Percentiles rank a stretch among this genome's conserved stretches.
Evolutionary conservation across 148 eudicot species (phyloP).

Genomic region (Cornus controversa): DNA sequence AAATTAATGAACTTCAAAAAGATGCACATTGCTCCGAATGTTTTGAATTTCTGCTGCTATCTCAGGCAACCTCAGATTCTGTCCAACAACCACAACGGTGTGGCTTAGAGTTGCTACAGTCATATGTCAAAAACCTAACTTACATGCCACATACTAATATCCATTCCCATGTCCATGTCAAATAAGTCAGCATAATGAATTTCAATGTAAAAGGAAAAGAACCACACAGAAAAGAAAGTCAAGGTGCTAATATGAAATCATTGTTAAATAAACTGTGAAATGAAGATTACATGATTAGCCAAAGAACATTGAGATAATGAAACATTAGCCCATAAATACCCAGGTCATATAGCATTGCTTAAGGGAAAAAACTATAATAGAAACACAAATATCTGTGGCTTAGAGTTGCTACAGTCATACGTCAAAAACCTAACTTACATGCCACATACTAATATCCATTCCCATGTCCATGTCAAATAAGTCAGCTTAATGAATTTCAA

Average conservation of each 20-base stretch:
- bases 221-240: not conserved
- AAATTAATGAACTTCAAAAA: constrained; percentile 7
- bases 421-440: not conserved
- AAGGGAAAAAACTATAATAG: too few relatives aligned
- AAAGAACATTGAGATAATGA: not conserved
- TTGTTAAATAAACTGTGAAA: not conserved
- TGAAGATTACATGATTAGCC: not conserved
- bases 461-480: not conserved
- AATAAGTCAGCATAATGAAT: not conserved
- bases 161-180: not conserved
- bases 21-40: not conserved
- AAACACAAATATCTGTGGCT: too few relatives aligned
- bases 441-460: not conserved
- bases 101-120: not conserved
- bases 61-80: not conserved
- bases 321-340: not conserved
- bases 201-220: not conserved
- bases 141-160: not conserved
- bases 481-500: not conserved
- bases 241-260: not conserved
- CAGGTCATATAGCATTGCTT: too few relatives aligned
- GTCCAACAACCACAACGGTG: not conserved
- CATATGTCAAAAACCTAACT: not conserved
- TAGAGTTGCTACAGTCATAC: not conserved
- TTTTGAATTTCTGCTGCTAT: not conserved